A percentile compares a stretch with the other conserved stretches of the same genome.
These are phyloP conservation scores for Thielaviopsis ethacetica DNA, from an alignment of 2,329 filamentous ascomycete species.

Conservation along the genomic window DNA sequence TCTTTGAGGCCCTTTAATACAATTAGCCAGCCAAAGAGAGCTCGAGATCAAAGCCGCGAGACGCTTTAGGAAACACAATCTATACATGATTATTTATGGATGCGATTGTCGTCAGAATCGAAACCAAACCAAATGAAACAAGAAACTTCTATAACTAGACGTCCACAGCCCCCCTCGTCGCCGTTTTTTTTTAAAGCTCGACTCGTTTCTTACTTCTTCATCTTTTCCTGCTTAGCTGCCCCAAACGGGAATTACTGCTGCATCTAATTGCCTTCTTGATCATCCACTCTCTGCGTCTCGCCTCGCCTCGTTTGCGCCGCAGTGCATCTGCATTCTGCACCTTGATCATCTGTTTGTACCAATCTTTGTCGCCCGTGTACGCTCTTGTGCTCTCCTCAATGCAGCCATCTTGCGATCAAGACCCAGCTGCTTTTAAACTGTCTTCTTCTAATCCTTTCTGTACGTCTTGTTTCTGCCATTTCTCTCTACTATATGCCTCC, in stretches of 20 bases:
- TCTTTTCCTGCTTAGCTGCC: slow-evolving; percentile 1
- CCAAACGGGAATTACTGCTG: not conserved
- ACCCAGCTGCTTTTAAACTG: not conserved
- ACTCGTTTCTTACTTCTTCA: not conserved
- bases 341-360: not conserved
- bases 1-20: not conserved
- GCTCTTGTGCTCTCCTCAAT: slow-evolving; percentile 1
- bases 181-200: not conserved
- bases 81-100: not conserved
- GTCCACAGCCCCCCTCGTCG: not conserved
- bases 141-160: not conserved
- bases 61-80: not conserved
- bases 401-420: not conserved
- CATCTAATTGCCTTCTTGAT: not conserved
- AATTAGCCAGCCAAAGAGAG: not conserved
- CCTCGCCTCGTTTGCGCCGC: not conserved
- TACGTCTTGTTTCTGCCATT: not conserved
- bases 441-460: not conserved
- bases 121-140: not conserved
- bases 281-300: not conserved
- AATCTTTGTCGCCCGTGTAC: slow-evolving; percentile 3
- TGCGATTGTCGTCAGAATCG: not conserved
- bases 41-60: not conserved
- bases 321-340: not conserved
- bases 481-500: not conserved